Conservation (phyloP, 345 rosid species). For the Raphanus raphanistrum region DNA sequence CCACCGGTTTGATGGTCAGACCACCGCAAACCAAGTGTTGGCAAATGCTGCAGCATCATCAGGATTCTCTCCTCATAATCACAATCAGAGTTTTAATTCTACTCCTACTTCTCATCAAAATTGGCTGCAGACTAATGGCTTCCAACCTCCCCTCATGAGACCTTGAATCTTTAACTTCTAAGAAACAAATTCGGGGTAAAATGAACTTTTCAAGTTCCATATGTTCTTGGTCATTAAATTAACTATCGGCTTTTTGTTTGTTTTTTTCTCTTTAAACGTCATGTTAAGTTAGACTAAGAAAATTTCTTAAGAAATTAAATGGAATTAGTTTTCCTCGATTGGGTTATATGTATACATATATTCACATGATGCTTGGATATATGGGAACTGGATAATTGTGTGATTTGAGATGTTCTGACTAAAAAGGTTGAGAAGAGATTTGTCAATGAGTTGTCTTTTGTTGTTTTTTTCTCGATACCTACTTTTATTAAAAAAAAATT, state of each 20-base stretch:
- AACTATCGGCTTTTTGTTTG: neutral
- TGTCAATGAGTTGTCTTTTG: conserved; percentile 45
- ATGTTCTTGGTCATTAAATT: conserved; percentile 20
- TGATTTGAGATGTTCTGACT: conserved; percentile 43
- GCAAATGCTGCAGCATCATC: conserved; percentile 99
- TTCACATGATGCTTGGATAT: neutral
- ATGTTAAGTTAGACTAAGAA: conserved; percentile 4
- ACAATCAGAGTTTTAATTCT: conserved; percentile 37
- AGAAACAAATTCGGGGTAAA: neutral
- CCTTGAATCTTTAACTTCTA: conserved; percentile 21
- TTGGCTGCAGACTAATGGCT: conserved; percentile 41
- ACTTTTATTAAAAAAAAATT: conserved; percentile 25
- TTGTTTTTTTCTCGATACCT: conserved; percentile 25
- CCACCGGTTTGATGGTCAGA: conserved; percentile 45
- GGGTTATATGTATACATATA: neutral
- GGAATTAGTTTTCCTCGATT: neutral
- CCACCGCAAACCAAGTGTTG: conserved; percentile 46
- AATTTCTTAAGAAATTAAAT: neutral
- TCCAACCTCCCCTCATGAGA: conserved; percentile 40
- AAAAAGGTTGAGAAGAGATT: conserved; percentile 33
- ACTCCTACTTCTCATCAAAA: conserved; percentile 38
- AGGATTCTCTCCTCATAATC: conserved; percentile 88
- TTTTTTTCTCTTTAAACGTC: neutral
- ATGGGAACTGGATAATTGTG: conserved; percentile 31
- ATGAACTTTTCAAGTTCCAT: neutral